Conservation (phyloP, 345 rosid species). For the Citrus australasica region DNA sequence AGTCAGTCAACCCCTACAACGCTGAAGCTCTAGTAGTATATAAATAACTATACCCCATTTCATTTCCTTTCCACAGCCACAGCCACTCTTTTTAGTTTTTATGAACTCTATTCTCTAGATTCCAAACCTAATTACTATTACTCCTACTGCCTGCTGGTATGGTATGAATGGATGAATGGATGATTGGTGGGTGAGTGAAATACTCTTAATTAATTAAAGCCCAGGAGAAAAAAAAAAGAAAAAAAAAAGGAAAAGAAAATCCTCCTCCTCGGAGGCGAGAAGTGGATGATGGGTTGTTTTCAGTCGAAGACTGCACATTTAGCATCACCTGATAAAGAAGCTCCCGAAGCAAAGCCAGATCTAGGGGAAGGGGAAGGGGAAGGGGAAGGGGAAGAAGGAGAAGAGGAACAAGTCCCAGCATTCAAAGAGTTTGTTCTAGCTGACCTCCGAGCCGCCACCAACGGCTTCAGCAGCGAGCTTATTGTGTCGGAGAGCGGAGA, state of each 20-base stretch:
- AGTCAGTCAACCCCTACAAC: too few relatives aligned
- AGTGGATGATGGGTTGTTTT: slow-evolving; percentile 70
- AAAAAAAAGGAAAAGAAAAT: too few relatives aligned
- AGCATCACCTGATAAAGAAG: slow-evolving; percentile 65
- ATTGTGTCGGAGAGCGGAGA: slow-evolving; percentile 97
- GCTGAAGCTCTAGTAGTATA: too few relatives aligned
- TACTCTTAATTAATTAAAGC: too few relatives aligned
- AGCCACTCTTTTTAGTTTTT: too few relatives aligned
- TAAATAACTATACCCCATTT: too few relatives aligned
- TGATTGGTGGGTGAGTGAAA: not conserved
- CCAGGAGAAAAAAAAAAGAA: not conserved
- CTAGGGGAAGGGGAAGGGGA: slow-evolving; percentile 45
- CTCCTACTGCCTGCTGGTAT: too few relatives aligned
- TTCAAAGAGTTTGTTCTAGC: slow-evolving; percentile 69
- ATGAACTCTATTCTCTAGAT: too few relatives aligned
- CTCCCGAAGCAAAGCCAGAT: slow-evolving; percentile 51
- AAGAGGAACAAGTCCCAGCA: slow-evolving; percentile 42
- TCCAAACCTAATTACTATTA: too few relatives aligned
- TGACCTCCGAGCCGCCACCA: slow-evolving; percentile 79
- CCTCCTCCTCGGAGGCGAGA: not conserved
- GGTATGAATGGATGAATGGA: too few relatives aligned
- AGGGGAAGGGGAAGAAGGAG: slow-evolving; percentile 30
- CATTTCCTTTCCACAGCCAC: too few relatives aligned
- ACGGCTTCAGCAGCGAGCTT: slow-evolving; percentile 66
- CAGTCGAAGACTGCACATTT: slow-evolving; percentile 81